Percentiles rank a stretch among this genome's conserved stretches.
These are phyloP conservation scores for Crithidia sp. DNA, from an alignment of 208 protist genomes.

Conservation along the genomic window DNA sequence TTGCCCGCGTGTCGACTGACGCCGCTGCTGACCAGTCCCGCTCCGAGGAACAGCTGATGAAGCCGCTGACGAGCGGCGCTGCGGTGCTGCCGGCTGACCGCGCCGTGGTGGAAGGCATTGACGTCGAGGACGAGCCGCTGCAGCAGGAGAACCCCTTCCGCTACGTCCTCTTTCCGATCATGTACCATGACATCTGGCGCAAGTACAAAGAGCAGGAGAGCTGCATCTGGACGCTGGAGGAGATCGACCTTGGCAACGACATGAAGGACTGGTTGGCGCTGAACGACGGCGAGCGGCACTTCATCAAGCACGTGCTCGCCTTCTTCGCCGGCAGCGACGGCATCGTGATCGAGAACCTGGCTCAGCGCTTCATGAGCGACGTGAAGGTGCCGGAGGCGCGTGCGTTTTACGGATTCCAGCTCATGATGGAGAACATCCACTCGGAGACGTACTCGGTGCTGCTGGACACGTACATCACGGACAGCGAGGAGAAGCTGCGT, in stretches of 20 bases:
- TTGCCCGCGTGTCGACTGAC: neutral
- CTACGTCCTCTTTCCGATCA: conserved; percentile 99
- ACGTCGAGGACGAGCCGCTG: conserved; percentile 90
- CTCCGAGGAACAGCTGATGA: conserved; percentile 8
- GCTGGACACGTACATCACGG: conserved; percentile 97
- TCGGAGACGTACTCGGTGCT: conserved; percentile 94
- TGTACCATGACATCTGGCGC: conserved; percentile 97
- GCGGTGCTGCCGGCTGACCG: conserved; percentile 15
- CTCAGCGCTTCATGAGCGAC: conserved; percentile 96
- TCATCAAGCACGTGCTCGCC: conserved; percentile 99
- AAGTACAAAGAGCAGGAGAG: conserved; percentile 99
- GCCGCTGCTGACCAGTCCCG: conserved; percentile 4
- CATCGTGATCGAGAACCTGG: conserved; percentile 99
- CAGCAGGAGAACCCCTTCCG: conserved; percentile 96
- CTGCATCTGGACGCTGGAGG: conserved; percentile 98
- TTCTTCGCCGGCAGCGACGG: conserved; percentile 99
- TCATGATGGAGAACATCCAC: conserved; percentile 99
- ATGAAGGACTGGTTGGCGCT: conserved; percentile 96
- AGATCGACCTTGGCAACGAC: conserved; percentile 97
- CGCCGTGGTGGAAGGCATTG: conserved; percentile 3
- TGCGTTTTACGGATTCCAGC: conserved; percentile 99
- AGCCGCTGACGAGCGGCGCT: conserved; percentile 6
- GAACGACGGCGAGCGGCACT: conserved; percentile 96
- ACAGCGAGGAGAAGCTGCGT: conserved; percentile 90
- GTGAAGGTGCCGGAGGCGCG: conserved; percentile 98